Evolutionary conservation across 176 grass and related monocot species (phyloP), one percentile per base, ranked within the genome.

Genomic region (Aegilops tauschii): DNA sequence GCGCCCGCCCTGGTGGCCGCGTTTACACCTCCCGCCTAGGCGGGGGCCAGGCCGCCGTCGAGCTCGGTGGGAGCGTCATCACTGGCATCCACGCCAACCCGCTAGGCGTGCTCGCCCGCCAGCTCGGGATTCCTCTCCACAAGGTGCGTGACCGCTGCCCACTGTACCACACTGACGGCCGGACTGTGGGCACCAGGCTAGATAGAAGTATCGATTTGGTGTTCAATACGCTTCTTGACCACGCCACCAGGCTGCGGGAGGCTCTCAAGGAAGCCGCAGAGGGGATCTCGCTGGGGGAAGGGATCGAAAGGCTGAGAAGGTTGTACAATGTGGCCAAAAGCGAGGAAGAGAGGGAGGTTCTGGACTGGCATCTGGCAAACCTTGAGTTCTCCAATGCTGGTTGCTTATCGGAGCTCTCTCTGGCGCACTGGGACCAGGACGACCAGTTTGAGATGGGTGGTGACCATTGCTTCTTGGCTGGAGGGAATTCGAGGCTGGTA

Each of bases 51-150:
- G 91, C 94, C n/a, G 78, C 83, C 58, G 86, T 95, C 25, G 96
- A 98, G 76, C 93, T 98, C 1, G 96, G 96, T 12, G 96, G 96
- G 8, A 98, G 93, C 81, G 90, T 98, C 29, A 98, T 98, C 63
- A 98, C 96, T 4, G 96, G 96, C 36, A 93, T 98, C 84, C 96
- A 98, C 73, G 93, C 96, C 35, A 98, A 98, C 27, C 96, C 96
- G 36, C 90, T 98, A 11, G 96, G 96, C 6, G 96, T 98, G 47
- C 88, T 98, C 32, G 90, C 93, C 14, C 83, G 96, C 81, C 96
- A 98, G 91, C 90, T 98, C 16, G 91, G 92, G 9, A 80, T 92
- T 12, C 96, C 93, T 1, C 91, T 98, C 25, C 96, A 98, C 82
- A 98, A 98, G 86, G 92, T 98, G 31, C 81, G 96, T 10, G 93